Base-by-base conservation (phyloP, 768 basidiomycete genomes). In the Amanita fuliginea region DNA sequence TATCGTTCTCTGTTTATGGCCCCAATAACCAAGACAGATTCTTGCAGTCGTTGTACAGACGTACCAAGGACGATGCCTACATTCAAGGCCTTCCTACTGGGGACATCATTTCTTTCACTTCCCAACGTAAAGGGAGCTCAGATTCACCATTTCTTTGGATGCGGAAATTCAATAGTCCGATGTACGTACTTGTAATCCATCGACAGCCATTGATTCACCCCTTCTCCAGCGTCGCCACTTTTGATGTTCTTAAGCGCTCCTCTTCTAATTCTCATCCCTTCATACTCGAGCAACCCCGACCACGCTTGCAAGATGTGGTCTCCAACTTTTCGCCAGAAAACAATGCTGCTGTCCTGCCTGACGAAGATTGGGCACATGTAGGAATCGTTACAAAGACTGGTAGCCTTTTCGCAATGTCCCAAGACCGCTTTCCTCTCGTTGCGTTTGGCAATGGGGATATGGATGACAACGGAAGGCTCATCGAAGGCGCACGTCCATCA, bases 1-100 rank as follows among this genome's bases (percentile, higher is more conserved):
- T 98, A 13, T 81, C 83, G 0, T 96, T 93, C 64, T 95, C 94
- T 0, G 79, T 83, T 0, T 97, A 97, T 63, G 90, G 92, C 0
- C 92, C 95, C 4, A 94, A 94, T 62, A 91, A 86, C 59, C 81
- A 85, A 63, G 89, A 94, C 61, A 78, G 76, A 54, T 67, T 75
- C 6, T 58, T 82, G 10, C 93, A 95, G 59, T 67, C 78, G 4
- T 62, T 77, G 8, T 97, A 95, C 68, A 74, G 73, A 6, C 80
- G 75, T 33, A 85, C 88, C 1, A 79, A 81, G 34, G 92, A 96
- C 62, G 76, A 83, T 52, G 66, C 72, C 22, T 95, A 95, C 64
- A 76, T 92, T 39, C 89, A 93, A 57, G 76, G 85, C 22, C 70
- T 87, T 2, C 81, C 88, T 7, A 83, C 80, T 30, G 92, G 92